These are phyloP conservation scores for Aurinia saxatilis DNA, from an alignment of 345 rosid genomes.

Conservation along the genomic window DNA sequence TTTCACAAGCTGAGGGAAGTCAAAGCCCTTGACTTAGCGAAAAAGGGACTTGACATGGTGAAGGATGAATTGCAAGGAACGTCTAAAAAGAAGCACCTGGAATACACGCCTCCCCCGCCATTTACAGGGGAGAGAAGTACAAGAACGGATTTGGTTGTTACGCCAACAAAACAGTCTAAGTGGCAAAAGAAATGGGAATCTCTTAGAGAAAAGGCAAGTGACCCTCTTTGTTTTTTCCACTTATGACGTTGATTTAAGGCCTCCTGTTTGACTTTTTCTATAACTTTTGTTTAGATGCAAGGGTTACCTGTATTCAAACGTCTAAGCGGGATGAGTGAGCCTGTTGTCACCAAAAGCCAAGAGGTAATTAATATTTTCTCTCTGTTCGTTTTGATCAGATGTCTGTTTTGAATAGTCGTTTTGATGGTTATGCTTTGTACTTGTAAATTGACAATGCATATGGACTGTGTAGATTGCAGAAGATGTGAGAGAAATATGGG, in stretches of 20 bases:
- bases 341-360: conserved; percentile 79
- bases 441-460: conserved; percentile 18
- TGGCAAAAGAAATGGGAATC: conserved; percentile 81
- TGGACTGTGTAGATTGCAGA: conserved; percentile 67
- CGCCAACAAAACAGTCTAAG: conserved; percentile 53
- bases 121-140: conserved; percentile 69
- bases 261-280: conserved; percentile 4
- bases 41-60: conserved; percentile 80
- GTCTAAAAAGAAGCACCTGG: conserved; percentile 73
- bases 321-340: conserved; percentile 63
- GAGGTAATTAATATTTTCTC: conserved; percentile 46
- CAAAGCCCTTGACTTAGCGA: conserved; percentile 68
- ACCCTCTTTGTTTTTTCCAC: not conserved
- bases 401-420: not conserved
- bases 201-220: conserved; percentile 51
- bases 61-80: conserved; percentile 82
- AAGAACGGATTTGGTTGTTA: conserved; percentile 63
- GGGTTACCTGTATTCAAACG: conserved; percentile 66
- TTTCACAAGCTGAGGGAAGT: conserved; percentile 60
- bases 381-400: not conserved
- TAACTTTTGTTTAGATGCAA: conserved; percentile 48
- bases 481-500: conserved; percentile 92
- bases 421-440: not conserved
- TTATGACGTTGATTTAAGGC: not conserved
- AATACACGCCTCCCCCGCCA: conserved; percentile 56